These are phyloP conservation scores for Trametes versicolor DNA, from an alignment of 1,284 basidiomycete genomes.

Conservation along the genomic window DNA sequence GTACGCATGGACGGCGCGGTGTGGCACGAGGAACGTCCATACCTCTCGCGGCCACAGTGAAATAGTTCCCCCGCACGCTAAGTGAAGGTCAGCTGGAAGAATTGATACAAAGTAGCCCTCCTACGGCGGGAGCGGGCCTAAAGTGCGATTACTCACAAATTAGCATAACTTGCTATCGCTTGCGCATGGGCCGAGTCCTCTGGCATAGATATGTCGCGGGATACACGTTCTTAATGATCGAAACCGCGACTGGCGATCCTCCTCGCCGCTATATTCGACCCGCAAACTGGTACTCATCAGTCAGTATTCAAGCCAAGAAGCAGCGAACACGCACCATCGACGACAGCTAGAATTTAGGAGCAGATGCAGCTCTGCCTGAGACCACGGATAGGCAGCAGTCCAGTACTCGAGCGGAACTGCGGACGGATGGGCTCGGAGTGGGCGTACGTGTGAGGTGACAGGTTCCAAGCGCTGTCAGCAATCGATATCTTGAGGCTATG, in stretches of 20 bases:
- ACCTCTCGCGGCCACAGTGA: background rate
- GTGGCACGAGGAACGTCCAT: background rate
- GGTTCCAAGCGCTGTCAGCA: background rate
- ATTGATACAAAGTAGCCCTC: too few species aligned
- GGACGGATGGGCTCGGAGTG: background rate
- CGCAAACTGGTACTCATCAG: too few species aligned
- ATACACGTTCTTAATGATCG: background rate
- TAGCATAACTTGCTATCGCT: constrained; percentile 21
- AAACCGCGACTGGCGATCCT: background rate
- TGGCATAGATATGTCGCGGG: constrained; percentile 10
- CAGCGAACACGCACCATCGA: background rate
- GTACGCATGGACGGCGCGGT: too few species aligned
- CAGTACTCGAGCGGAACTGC: background rate
- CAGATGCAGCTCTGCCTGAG: background rate
- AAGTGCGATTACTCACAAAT: constrained; percentile 18
- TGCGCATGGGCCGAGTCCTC: constrained; percentile 1
- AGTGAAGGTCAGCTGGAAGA: background rate
- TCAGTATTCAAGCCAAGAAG: background rate
- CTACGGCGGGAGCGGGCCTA: background rate
- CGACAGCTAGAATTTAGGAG: background rate
- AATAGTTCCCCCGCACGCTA: background rate
- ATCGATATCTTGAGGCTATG: constrained; percentile 15
- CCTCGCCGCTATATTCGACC: background rate
- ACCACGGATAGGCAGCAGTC: background rate
- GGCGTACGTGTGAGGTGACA: background rate